Base-by-base conservation (phyloP, 1,284 basidiomycete species). In the Porphyrellus sp. region DNA sequence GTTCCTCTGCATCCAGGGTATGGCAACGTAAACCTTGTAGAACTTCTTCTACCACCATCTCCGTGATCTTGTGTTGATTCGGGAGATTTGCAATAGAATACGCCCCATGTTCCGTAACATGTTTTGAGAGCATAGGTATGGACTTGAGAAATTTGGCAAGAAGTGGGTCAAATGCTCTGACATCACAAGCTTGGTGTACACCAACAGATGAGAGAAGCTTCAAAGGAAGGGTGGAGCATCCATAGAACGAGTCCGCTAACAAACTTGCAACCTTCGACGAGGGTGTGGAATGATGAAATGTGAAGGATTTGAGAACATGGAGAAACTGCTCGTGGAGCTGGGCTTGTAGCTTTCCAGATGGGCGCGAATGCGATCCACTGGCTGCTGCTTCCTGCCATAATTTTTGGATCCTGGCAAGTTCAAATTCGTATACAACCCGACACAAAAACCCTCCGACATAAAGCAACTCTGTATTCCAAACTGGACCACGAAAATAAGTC, bases 391-490 rank as follows among this genome's bases (percentile, higher is more conserved):
- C 6, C 20, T 43, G 28, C 47, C 51, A 52, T 16, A 4, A 43
- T 0, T 8, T 8, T 8, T 39, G 31, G 40, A 52, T 50, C 15
- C 23, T 38, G 16, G 40, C 38, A 13, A 52, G 27, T 18, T 52
- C 51, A 1, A 16, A 33, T 4, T 52, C 46, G 4, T 51, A 50
- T 7, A 51, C 51, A 13, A n/a, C 13, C 9, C 46, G 46, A 21
- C 40, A 43, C 16, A 52, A 27, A 9, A 52, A 13, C 7, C 51
- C 51, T 27, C 51, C 51, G 6, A 52, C 34, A 18, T 38, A 38
- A 4, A 52, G 51, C 8, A 52, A 44, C 5, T 52, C 51, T 8
- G 11, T 38, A 30, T 52, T 52, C 51, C 51, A 52, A 15, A 33
- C 51, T 52, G 18, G 9, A 21, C 1, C 11, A 21, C 8, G n/a